Evolutionary conservation across 2,329 filamentous ascomycete genomes (phyloP).

Genomic region (Aureobasidium musti): DNA sequence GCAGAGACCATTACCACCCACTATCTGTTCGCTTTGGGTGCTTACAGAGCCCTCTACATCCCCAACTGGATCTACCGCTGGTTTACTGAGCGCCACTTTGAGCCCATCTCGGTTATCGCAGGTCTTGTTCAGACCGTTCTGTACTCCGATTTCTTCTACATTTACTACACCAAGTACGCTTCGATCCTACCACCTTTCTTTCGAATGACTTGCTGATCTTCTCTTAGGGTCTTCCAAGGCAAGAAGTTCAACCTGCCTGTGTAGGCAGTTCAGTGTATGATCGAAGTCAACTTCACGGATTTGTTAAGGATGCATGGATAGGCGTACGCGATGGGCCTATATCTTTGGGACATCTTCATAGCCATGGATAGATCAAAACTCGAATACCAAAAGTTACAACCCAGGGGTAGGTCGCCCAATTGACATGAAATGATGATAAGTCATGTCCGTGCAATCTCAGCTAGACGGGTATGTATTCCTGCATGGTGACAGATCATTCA

Average conservation of each 20-base stretch:
- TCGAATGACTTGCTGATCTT: background rate
- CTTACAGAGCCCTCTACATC: slow-evolving; percentile 93
- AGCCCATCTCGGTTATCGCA: slow-evolving; percentile 84
- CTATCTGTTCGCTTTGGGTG: slow-evolving; percentile 90
- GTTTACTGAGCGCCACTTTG: slow-evolving; percentile 74
- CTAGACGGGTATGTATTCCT: too few species aligned
- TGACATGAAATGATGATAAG: background rate
- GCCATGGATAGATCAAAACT: slow-evolving; percentile 7
- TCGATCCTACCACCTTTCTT: slow-evolving; percentile 29
- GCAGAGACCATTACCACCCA: slow-evolving; percentile 99
- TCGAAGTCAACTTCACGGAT: slow-evolving; percentile 1
- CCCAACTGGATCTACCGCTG: slow-evolving; percentile 98
- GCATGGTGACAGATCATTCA: background rate
- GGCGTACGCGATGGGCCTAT: slow-evolving; percentile 1
- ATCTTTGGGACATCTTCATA: slow-evolving; percentile 13
- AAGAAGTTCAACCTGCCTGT: slow-evolving; percentile 58
- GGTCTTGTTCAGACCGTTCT: slow-evolving; percentile 91
- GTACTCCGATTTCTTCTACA: slow-evolving; percentile 99
- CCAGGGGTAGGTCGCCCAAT: background rate
- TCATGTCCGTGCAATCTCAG: too few species aligned
- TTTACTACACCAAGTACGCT: slow-evolving; percentile 91
- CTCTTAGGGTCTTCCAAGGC: slow-evolving; percentile 53
- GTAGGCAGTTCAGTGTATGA: slow-evolving; percentile 37
- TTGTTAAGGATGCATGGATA: slow-evolving; percentile 9
- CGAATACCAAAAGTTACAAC: background rate